These are phyloP conservation scores for Fusarium annulatum DNA, from an alignment of 2,329 filamentous ascomycete species.

Conservation along the genomic window DNA sequence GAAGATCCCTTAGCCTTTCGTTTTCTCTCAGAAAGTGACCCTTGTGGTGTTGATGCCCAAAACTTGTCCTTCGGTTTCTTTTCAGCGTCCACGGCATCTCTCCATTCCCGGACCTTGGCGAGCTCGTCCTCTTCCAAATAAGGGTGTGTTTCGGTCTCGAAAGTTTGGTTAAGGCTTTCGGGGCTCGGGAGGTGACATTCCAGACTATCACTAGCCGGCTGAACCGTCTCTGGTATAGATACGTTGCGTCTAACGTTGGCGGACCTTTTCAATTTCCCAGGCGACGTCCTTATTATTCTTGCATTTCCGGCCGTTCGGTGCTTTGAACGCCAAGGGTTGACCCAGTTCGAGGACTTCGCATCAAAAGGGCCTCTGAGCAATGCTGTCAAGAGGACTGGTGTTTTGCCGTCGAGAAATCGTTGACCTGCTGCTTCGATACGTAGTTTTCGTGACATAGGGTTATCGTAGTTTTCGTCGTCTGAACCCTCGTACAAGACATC, in stretches of 20 bases:
- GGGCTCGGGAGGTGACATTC: constrained; percentile 57
- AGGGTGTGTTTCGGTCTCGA: constrained; percentile 42
- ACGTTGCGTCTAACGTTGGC: constrained; percentile 22
- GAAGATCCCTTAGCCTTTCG: constrained; percentile 44
- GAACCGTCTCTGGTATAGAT: constrained; percentile 32
- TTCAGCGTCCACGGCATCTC: constrained; percentile 36
- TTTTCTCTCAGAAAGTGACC: constrained; percentile 36
- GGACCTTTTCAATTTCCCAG: constrained; percentile 27
- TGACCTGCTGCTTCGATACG: constrained; percentile 70
- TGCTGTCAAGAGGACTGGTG: constrained; percentile 69
- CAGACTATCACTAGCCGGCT: constrained; percentile 32
- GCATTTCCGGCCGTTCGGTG: constrained; percentile 31
- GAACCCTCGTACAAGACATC: constrained; percentile 67
- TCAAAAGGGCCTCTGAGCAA: constrained; percentile 71
- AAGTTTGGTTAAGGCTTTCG: constrained; percentile 53
- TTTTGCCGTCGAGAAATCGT: constrained; percentile 66
- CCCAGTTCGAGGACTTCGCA: constrained; percentile 42
- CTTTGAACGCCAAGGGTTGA: constrained; percentile 51
- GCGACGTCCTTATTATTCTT: constrained; percentile 27
- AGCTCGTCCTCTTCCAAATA: constrained; percentile 49
- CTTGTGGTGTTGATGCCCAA: constrained; percentile 37
- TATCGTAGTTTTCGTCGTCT: constrained; percentile 66
- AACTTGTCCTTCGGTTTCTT: constrained; percentile 30
- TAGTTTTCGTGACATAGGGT: constrained; percentile 57
- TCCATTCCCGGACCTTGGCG: constrained; percentile 49